A percentile compares a stretch with the other conserved stretches of the same genome.
These are phyloP conservation scores for Coniosporium tulheliwenetii DNA, from an alignment of 2,329 filamentous ascomycete genomes.

Conservation along the genomic window DNA sequence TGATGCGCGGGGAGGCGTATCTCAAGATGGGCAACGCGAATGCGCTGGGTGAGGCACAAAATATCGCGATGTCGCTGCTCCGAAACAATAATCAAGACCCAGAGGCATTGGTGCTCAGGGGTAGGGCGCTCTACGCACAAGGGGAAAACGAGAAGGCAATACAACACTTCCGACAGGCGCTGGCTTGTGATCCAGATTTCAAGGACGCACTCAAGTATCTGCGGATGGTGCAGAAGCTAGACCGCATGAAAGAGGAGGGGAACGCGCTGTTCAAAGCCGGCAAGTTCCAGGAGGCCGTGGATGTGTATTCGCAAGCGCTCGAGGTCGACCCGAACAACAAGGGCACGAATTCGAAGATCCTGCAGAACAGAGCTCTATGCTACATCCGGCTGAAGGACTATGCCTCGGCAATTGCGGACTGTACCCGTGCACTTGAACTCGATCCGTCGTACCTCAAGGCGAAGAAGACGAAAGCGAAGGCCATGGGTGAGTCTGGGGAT, in stretches of 20 bases:
- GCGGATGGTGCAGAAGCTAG: constrained; percentile 77
- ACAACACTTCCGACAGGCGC: constrained; percentile 78
- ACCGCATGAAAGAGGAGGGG: constrained; percentile 86
- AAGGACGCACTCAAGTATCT: constrained; percentile 78
- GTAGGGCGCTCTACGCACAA: constrained; percentile 73
- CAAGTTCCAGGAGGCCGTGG: constrained; percentile 63
- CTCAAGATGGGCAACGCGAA: constrained; percentile 86
- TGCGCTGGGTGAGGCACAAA: constrained; percentile 79
- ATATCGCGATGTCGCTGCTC: constrained; percentile 76
- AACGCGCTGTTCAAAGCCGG: constrained; percentile 81
- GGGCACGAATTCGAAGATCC: constrained; percentile 83
- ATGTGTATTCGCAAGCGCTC: constrained; percentile 71
- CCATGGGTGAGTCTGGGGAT: constrained; percentile 65
- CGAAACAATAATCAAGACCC: constrained; percentile 81
- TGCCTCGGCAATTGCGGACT: constrained; percentile 68
- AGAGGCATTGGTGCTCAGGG: constrained; percentile 80
- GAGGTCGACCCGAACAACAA: constrained; percentile 78
- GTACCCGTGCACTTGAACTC: constrained; percentile 65
- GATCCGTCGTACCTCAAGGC: constrained; percentile 82
- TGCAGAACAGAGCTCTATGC: constrained; percentile 85
- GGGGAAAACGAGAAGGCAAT: constrained; percentile 93
- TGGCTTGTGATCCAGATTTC: constrained; percentile 85
- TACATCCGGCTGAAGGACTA: constrained; percentile 65
- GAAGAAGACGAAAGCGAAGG: constrained; percentile 85
- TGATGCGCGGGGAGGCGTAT: constrained; percentile 84